Percentiles rank a stretch among this genome's conserved stretches.
phyloP scores from a whole-genome alignment of 192 early-diverging fungal species.

The Lunasporangiospora selenospora region DNA sequence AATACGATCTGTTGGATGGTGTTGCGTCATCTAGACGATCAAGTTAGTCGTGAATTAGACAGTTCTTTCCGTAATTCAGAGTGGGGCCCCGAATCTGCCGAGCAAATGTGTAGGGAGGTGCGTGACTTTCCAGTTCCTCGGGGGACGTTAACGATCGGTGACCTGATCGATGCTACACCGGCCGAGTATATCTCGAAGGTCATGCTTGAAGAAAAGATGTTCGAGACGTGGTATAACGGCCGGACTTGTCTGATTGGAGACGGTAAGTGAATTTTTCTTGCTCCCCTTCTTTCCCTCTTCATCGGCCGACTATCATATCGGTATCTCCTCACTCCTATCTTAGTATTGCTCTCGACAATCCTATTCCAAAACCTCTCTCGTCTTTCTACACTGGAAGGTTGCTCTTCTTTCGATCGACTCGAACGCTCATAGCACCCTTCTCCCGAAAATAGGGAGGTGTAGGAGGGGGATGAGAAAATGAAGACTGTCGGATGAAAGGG shows the following conservation, averaged over 20 bases:
- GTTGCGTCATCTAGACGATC: constrained; percentile 12
- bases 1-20: constrained; percentile 32
- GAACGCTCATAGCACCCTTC: too few species aligned
- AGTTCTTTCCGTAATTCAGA: constrained; percentile 19
- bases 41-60: constrained; percentile 2
- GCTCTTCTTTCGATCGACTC: too few species aligned
- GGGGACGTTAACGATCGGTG: constrained; percentile 2
- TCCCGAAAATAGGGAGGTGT: too few species aligned
- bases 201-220: constrained; percentile 35
- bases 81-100: constrained; percentile 30
- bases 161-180: constrained; percentile 26
- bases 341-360: too few species aligned
- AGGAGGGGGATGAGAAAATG: too few species aligned
- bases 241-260: constrained; percentile 19
- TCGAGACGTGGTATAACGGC: constrained; percentile 23
- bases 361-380: too few species aligned
- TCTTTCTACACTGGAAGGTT: too few species aligned
- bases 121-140: constrained; percentile 21
- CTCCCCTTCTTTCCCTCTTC: too few species aligned
- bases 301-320: too few species aligned
- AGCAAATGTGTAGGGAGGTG: constrained; percentile 27
- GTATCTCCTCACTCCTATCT: too few species aligned
- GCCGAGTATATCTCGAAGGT: constrained; percentile 31
- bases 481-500: too few species aligned
- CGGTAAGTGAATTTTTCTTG: too few species aligned